Percentiles rank a stretch among this genome's conserved stretches.
Conservation (phyloP, 495 filamentous ascomycete species). For the Penicillium pancosmium region DNA sequence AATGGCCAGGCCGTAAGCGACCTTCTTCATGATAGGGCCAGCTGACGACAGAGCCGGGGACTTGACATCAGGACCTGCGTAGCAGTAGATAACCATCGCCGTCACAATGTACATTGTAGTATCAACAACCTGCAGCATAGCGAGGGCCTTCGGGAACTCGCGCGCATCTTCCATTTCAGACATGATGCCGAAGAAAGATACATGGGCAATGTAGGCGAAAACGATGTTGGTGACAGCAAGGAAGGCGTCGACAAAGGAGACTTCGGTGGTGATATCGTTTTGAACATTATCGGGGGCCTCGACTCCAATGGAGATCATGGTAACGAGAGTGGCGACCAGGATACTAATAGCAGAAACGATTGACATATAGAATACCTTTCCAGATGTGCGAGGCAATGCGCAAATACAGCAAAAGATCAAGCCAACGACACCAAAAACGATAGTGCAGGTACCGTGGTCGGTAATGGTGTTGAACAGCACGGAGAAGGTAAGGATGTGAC, state of each 20-base stretch:
- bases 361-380: conserved; percentile 61
- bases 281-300: conserved; percentile 31
- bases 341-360: conserved; percentile 71
- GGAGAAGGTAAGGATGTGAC: conserved; percentile 68
- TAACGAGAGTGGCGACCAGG: conserved; percentile 63
- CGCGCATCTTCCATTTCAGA: conserved; percentile 70
- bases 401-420: conserved; percentile 62
- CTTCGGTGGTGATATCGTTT: conserved; percentile 22
- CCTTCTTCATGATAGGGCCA: conserved; percentile 61
- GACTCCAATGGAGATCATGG: conserved; percentile 64
- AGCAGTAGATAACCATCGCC: conserved; percentile 62
- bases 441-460: conserved; percentile 65
- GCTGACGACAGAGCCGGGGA: conserved; percentile 74
- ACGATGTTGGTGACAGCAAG: conserved; percentile 40
- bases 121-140: conserved; percentile 61
- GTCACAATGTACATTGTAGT: conserved; percentile 61
- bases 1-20: conserved; percentile 75
- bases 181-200: conserved; percentile 74
- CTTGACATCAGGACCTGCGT: conserved; percentile 64
- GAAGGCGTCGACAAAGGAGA: conserved; percentile 33
- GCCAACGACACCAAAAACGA: conserved; percentile 67
- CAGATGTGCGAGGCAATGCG: conserved; percentile 66
- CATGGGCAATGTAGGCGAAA: conserved; percentile 50
- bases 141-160: conserved; percentile 66
- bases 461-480: conserved; percentile 71